Conservation (phyloP, 2,329 filamentous ascomycete genomes). For the Alternaria angustiovoidea region DNA sequence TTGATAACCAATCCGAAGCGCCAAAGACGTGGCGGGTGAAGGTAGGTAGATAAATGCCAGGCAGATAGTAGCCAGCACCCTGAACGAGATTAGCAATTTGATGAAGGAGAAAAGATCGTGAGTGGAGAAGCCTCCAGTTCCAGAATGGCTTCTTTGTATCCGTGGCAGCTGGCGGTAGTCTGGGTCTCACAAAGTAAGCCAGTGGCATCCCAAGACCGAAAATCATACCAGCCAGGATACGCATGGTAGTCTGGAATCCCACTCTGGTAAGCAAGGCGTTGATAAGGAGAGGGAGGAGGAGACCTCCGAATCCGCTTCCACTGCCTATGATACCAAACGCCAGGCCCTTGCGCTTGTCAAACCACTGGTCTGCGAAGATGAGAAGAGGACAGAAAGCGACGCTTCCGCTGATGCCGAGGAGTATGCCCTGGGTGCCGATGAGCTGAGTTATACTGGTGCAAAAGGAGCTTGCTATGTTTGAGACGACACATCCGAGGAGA, state of each 20-base stretch:
- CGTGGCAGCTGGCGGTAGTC: background rate
- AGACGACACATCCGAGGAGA: background rate
- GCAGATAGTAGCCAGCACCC: conserved; percentile 52
- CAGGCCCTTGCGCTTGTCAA: conserved; percentile 63
- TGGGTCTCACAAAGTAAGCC: background rate
- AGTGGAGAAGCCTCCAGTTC: background rate
- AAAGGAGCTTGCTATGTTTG: background rate
- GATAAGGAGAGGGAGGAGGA: background rate
- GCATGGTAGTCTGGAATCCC: background rate
- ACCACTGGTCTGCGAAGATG: conserved; percentile 69
- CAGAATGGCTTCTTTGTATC: background rate
- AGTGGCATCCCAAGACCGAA: background rate
- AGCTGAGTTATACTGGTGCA: background rate
- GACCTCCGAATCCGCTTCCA: conserved; percentile 1
- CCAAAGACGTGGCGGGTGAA: conserved; percentile 39
- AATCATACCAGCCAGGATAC: background rate
- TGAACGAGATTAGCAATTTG: conserved; percentile 47
- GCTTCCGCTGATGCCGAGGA: conserved; percentile 22
- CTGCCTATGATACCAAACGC: conserved; percentile 69
- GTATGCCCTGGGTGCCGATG: background rate
- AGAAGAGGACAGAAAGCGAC: conserved; percentile 58
- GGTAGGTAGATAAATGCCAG: conserved; percentile 49
- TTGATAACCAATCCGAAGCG: conserved; percentile 40
- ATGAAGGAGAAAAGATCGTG: conserved; percentile 17
- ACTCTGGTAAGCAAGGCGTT: background rate